These are phyloP conservation scores for Buddleja alternifolia DNA, from an alignment of 257 asterid genomes.

Conservation along the genomic window DNA sequence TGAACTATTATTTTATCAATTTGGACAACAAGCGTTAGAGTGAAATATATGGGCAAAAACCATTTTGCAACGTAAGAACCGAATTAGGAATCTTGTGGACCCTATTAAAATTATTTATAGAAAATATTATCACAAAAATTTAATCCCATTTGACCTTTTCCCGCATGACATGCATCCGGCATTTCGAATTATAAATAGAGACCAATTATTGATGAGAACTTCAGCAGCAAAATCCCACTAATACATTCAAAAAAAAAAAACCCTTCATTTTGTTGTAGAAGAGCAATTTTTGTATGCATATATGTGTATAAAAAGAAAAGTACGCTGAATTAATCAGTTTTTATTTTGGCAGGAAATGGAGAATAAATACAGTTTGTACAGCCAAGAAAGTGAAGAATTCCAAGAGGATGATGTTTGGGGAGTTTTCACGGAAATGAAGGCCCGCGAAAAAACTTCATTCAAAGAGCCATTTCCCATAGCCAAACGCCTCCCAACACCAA, in stretches of 20 bases:
- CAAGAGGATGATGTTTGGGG: constrained; percentile 60
- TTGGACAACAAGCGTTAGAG: no score
- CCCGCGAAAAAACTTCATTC: constrained; percentile 2
- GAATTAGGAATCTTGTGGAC: neutral
- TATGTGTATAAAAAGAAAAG: neutral
- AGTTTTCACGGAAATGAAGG: constrained; percentile 16
- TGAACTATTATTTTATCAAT: no score
- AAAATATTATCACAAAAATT: neutral
- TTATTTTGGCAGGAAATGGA: constrained; percentile 32
- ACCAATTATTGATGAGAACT: constrained; percentile 11
- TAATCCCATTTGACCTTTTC: constrained; percentile 21
- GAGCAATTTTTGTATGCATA: neutral
- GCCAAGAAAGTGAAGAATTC: constrained; percentile 58
- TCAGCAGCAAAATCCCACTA: constrained; percentile 6
- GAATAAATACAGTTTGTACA: constrained; percentile 38
- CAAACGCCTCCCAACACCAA: constrained; percentile 35
- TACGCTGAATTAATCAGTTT: neutral
- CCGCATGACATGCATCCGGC: neutral
- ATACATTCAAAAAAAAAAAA: no score
- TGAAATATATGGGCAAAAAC: neutral
- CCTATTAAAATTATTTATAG: neutral
- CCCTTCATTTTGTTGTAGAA: neutral
- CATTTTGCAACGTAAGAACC: neutral
- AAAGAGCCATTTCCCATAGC: constrained; percentile 24
- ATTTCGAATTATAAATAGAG: constrained; percentile 1